Conservation (phyloP, 129 eudicot species). For the Dittrichia graveolens region DNA sequence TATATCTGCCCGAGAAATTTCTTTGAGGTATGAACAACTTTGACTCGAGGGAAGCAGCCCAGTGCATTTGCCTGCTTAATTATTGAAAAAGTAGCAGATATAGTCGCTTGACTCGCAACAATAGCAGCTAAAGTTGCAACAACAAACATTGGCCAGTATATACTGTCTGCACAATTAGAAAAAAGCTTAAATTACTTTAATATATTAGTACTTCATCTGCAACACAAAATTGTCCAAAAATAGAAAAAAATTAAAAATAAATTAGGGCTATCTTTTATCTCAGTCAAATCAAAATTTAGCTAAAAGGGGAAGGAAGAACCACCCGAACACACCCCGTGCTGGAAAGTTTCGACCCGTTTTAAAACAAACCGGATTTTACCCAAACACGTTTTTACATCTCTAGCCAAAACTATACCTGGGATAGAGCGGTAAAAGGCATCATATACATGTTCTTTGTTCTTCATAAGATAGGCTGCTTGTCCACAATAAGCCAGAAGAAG, state of each 20-base stretch:
- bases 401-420: conserved; percentile 47
- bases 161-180: conserved; percentile 48
- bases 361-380: too few relatives aligned
- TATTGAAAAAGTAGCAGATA: conserved; percentile 38
- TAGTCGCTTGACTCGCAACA: conserved; percentile 61
- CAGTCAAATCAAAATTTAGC: too few relatives aligned
- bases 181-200: not conserved
- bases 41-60: conserved; percentile 36
- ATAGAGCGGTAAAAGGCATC: conserved; percentile 88
- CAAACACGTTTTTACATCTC: too few relatives aligned
- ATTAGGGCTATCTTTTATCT: too few relatives aligned
- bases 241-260: not conserved
- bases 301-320: too few relatives aligned
- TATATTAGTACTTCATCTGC: not conserved
- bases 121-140: conserved; percentile 57
- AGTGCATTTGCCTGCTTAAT: conserved; percentile 42
- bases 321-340: not conserved
- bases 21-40: conserved; percentile 42
- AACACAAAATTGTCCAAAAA: not conserved
- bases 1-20: conserved; percentile 75
- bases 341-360: not conserved
- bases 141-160: conserved; percentile 66
- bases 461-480: conserved; percentile 79
- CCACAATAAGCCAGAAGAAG: conserved; percentile 84
- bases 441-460: conserved; percentile 59